These are phyloP conservation scores for Cucumis cinereus DNA, from an alignment of 306 rosid genomes.

Conservation along the genomic window DNA sequence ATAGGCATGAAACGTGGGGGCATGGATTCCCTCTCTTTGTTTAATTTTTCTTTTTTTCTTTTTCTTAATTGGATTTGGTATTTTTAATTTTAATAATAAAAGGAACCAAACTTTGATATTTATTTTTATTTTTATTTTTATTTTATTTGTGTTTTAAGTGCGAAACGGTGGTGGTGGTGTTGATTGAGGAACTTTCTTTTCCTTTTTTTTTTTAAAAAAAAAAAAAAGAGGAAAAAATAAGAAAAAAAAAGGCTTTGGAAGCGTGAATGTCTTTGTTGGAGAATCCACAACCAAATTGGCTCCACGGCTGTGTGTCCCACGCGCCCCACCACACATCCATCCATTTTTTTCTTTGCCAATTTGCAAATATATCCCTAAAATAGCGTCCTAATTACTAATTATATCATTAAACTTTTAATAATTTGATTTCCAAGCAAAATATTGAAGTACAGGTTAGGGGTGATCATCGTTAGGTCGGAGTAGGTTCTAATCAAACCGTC, in stretches of 20 bases:
- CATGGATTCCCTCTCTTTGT: slow-evolving; percentile 36
- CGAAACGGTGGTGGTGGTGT: background rate
- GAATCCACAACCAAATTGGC: slow-evolving; percentile 91
- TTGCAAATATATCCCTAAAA: no score
- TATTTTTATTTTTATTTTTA: background rate
- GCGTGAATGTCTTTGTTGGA: slow-evolving; percentile 87
- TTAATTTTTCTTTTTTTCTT: slow-evolving; percentile 18
- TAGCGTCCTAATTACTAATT: no score
- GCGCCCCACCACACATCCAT: slow-evolving; percentile 33
- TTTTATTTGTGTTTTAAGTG: background rate
- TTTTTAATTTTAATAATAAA: background rate
- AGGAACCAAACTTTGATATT: background rate
- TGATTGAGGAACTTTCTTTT: background rate
- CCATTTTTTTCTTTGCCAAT: no score
- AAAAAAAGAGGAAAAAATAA: no score
- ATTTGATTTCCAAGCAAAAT: no score
- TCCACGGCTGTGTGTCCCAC: slow-evolving; percentile 32
- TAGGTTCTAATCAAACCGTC: no score
- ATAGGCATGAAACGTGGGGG: slow-evolving; percentile 7
- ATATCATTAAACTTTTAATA: no score
- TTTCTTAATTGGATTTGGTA: slow-evolving; percentile 11
- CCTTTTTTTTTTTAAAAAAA: slow-evolving; percentile 15
- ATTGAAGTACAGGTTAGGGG: no score
- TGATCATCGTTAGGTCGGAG: no score
- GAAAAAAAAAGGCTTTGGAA: slow-evolving; percentile 25